Base-by-base conservation (phyloP, 176 grass and related monocot genomes). In the Oryza nivara region DNA sequence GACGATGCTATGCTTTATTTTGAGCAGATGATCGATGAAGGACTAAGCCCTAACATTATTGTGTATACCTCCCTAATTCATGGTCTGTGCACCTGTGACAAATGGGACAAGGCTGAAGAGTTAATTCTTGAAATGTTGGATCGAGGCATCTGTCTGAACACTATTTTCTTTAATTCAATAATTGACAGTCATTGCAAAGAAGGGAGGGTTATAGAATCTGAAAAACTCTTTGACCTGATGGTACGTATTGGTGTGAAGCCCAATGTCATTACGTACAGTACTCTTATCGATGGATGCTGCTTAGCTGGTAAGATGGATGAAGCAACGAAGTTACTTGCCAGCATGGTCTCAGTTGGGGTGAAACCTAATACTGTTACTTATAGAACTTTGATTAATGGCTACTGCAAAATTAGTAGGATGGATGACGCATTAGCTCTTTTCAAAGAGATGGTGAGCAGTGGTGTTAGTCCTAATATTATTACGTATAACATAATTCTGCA, bases 51-150 rank as follows among this genome's bases (percentile, higher is more conserved):
- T 23, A 34, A 46, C 58, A 8, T 68, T 15, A 0, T 7, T 12
- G n/a, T n/a, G n/a, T 89, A 48, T 52, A 48, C 0, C 71, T 13
- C 19, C 10, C n/a, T 80, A n/a, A 44, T 89, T 1, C 11, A 65
- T 28, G 4, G 70, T n/a, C 15, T 65, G 5, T 83, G 23, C 12
- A 34, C 1, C 60, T 46, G 7, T 38, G 73, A 66, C 52, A 68
- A 41, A 16, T 88, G 87, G 51, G 73, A 88, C 0, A 44, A 11
- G 43, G 70, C 73, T 30, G 28, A 56, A 9, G 78, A 69, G 47
- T 73, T 92, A 51, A 34, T 88, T 43, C 34, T 82, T 49, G 67
- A 92, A 26, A 92, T 86, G 77, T 63, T 52, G 16, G 20, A n/a
- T 3, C 40, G 48, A 69, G 84, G 34, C 30, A 69, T 84, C 60